Conservation (phyloP, 108 stramenopile species). For the Cyclotella baltica region DNA sequence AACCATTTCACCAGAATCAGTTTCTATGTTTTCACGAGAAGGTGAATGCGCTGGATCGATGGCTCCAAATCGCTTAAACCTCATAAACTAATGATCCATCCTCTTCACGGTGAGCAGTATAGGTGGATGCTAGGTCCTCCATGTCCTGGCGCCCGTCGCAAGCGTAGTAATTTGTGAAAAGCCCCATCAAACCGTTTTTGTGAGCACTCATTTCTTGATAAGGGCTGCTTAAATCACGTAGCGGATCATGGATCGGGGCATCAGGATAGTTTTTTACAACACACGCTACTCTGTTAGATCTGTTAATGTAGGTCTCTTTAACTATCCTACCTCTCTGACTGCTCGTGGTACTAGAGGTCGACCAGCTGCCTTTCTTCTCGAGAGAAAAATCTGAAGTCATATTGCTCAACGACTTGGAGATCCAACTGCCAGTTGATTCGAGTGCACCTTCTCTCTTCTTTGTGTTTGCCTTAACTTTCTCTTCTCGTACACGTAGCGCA, state of each 20-base stretch:
- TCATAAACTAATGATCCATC: background rate
- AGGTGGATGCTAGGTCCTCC: background rate
- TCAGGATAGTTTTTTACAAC: background rate
- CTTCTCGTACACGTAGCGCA: background rate
- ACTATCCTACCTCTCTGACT: background rate
- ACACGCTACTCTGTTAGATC: background rate
- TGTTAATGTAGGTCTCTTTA: background rate
- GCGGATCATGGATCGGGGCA: background rate
- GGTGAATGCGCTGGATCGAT: too few relatives aligned
- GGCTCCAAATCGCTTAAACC: background rate
- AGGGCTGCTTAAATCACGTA: too few relatives aligned
- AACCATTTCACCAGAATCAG: too few relatives aligned
- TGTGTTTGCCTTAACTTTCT: background rate
- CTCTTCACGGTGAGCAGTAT: background rate
- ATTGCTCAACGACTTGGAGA: constrained; percentile 1
- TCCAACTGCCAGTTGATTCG: background rate
- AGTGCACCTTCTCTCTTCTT: background rate
- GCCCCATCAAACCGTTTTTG: background rate
- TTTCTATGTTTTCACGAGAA: too few relatives aligned
- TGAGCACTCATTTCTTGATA: background rate
- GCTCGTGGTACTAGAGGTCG: background rate
- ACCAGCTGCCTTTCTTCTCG: background rate
- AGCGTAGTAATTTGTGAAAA: background rate
- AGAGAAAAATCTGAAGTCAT: background rate
- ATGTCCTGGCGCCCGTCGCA: background rate